Evolutionary conservation across 2,329 filamentous ascomycete species (phyloP), one percentile per base, ranked within the genome.

Genomic region (Dothistroma septosporum): DNA sequence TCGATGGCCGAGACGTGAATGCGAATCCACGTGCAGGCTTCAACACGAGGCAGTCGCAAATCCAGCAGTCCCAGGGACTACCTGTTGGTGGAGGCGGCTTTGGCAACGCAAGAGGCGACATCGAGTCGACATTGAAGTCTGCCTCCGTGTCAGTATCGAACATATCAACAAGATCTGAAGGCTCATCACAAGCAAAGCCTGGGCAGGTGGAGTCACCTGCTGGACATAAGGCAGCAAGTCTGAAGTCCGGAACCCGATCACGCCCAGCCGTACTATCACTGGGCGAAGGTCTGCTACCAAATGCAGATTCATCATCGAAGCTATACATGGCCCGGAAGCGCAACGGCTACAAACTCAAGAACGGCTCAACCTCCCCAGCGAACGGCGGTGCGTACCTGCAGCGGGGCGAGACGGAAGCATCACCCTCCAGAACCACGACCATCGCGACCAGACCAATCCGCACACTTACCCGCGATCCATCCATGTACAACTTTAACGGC

Each of bases 361-460:
- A 57, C 53, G 37, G 55, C 37, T 31, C 37, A 32, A 48, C 32
- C 47, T 32, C 52, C 52, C 59, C 64, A 62, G 66, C 65, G 66
- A 70, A 69, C 62, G 68, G 69, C 61, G 65, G 68, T 64, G 66
- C 68, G 59, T 66, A 66, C 66, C 66, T 44, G 61, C 66, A 59
- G 65, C 65, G 58, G 53, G 44, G 21, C n/a, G 16, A 57, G 54
- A 32, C 37, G 14, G 37, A 58, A 61, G 57, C 53, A 57, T 53
- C 50, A 32, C 31, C 50, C 11, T 32, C 56, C 16, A 24, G 44
- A 7, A 31, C 53, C 28, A 31, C 53, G 10, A 31, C 55, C 35
- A 31, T 50, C 53, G 55, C 48, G 31, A 19, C 57, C 19, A 37
- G 33, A 19, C 19, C 28, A 10, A 22, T 50, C 10, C 48, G 31